phyloP scores from a whole-genome alignment of 495 filamentous ascomycete species.

The Choiromyces venosus region DNA sequence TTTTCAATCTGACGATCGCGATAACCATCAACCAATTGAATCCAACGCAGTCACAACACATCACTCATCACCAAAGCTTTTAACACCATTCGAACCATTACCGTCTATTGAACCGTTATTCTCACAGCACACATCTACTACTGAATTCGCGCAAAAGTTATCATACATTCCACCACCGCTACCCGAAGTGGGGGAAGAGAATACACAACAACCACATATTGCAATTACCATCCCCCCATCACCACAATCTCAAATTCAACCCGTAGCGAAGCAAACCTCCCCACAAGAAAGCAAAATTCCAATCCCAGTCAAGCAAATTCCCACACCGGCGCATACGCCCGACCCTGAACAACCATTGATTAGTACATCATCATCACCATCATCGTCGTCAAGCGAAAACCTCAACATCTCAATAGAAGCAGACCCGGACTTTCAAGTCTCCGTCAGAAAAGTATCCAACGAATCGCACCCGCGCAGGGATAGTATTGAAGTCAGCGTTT shows the following conservation, averaged over 20 bases:
- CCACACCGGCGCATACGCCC: not conserved
- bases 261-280: not conserved
- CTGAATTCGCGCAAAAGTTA: not conserved
- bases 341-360: not conserved
- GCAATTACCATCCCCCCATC: not conserved
- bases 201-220: not conserved
- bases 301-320: not conserved
- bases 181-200: not conserved
- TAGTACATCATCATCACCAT: not conserved
- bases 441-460: slow-evolving; percentile 17
- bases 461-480: slow-evolving; percentile 9
- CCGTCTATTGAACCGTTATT: not conserved
- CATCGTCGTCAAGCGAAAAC: slow-evolving; percentile 9
- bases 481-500: slow-evolving; percentile 19
- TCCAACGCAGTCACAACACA: not conserved
- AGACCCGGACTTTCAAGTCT: slow-evolving; percentile 29
- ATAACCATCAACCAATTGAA: slow-evolving; percentile 7
- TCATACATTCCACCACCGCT: not conserved
- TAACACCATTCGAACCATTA: not conserved
- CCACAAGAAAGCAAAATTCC: no score
- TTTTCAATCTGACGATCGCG: slow-evolving; percentile 10
- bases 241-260: not conserved
- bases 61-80: slow-evolving; percentile 1
- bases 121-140: not conserved
- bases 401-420: slow-evolving; percentile 17